Evolutionary conservation across 2,329 filamentous ascomycete genomes (phyloP), one percentile per base, ranked within the genome.

Genomic region (Fusarium secorum): DNA sequence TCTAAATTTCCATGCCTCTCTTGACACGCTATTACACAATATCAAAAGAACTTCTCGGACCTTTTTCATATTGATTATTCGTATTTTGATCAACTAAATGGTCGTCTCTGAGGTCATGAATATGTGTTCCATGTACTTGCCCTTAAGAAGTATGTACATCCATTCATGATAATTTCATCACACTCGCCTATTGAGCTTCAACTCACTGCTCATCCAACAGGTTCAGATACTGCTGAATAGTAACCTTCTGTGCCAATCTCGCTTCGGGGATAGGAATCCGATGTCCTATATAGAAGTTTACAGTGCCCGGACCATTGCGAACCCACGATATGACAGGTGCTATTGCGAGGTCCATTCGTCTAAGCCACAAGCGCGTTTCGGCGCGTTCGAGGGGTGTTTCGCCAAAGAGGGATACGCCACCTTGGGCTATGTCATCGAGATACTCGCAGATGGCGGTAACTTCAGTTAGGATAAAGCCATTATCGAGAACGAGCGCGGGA

Each of bases 401-500:
- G 4, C 61, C 64, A 5, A 52, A 66, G 17, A 66, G 44, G 0
- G 61, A 66, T 0, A 22, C 41, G 1, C 55, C 44, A 4, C 44
- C 55, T 2, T 28, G 5, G 4, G 61, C 61, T 1, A 11, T 42
- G 17, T 56, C 55, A 8, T 66, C 64, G 18, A 68, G 35, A 7
- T 68, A 57, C 6, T 60, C 45, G 39, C 46, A 54, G 18, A 66
- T 68, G 5, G 45, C 65, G 24, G 49, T 53, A 0, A 68, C 42
- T n/a, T 69, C 64, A 2, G 39, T 64, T 3, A 68, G n/a, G 9
- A 55, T 18, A 28, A 58, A 58, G 5, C 30, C 53, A 28, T 67
- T 49, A 1, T 46, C 41, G 4, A 68, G 39, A 18, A 55, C 41
- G 4, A 67, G 28, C 0, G 60, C 62, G 0, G 57, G 60, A 13